Evolutionary conservation across 1,284 basidiomycete species (phyloP).

Genomic region (Neolentinus lepideus): DNA sequence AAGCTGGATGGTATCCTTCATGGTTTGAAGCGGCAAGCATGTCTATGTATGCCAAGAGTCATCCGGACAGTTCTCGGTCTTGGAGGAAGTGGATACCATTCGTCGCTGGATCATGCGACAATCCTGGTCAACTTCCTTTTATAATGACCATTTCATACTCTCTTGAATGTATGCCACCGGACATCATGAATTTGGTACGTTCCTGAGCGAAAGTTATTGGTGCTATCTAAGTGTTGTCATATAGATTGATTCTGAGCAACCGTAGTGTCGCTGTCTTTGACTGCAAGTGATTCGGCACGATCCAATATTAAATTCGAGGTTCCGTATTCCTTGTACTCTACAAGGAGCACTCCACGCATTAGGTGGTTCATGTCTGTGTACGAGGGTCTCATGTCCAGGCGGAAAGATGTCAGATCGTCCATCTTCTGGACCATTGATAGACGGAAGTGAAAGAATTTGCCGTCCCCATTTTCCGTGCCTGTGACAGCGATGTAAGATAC

Average conservation of each 20-base stretch:
- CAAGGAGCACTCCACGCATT: neutral
- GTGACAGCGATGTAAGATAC: neutral
- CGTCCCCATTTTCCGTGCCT: neutral
- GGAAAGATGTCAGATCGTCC: neutral
- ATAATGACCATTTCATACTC: neutral
- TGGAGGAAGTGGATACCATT: neutral
- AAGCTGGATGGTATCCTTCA: constrained; percentile 9
- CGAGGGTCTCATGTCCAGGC: neutral
- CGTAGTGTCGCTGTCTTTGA: neutral
- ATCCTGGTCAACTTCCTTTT: neutral
- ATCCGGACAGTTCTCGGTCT: neutral
- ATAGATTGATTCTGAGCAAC: neutral
- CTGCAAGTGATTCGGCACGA: too few species aligned
- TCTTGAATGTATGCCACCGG: neutral
- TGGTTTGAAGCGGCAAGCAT: constrained; percentile 9
- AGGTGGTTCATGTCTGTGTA: neutral
- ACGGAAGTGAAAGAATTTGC: neutral
- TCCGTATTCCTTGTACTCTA: neutral
- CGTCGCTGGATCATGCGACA: neutral
- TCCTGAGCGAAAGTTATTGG: neutral
- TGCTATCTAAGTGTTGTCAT: neutral
- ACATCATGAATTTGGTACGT: neutral
- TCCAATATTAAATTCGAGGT: too few species aligned
- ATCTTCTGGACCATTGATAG: neutral
- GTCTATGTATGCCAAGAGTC: neutral